Evolutionary conservation across 805 yeast genomes (phyloP), one percentile per base, ranked within the genome.

Genomic region (Debaryomyces tyrocola): DNA sequence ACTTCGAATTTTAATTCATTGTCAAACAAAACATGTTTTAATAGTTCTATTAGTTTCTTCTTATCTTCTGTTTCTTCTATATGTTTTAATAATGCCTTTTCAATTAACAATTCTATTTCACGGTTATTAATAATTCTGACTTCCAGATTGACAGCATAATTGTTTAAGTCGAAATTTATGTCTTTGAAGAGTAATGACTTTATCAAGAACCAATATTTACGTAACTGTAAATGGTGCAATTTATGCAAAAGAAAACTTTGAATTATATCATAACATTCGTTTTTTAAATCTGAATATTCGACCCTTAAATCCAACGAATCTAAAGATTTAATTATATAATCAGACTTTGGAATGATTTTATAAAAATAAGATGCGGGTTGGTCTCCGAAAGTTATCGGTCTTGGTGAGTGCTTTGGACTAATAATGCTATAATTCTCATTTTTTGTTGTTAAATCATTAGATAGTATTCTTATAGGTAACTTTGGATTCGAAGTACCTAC

Each of bases 301-400:
- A 83, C 70, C 2, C 51, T 55, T 42, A 84, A 61, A 10, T 65
- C 66, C 42, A 83, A 64, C 10, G 64, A 55, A 33, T 77, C 80
- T 2, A 64, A 51, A 4, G 58, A 44, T 1, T 46, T 49, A 10
- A 59, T 44, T 4, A 43, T 58, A 40, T 60, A 55, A 12, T 41
- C 48, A 2, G 48, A 41, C 3, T 53, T 48, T 1, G 70, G 64
- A 0, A 49, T 51, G n/a, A 87, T 73, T 44, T 75, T 71, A 64
- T 79, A 88, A 47, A 85, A 80, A 40, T 75, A 78, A 2, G 80
- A 77, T 0, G 83, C 81, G 0, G 90, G 86, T 50, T 87, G 91
- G n/a, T 84, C 90, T 6, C 79, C 79, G 57, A 78, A 81, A 0
- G 87, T 84, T 7, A 79, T 37, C 8, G 70, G 58, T 0, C 55